Base-by-base conservation (phyloP, 2,329 filamentous ascomycete genomes). In the Furcasterigmium furcatum region DNA sequence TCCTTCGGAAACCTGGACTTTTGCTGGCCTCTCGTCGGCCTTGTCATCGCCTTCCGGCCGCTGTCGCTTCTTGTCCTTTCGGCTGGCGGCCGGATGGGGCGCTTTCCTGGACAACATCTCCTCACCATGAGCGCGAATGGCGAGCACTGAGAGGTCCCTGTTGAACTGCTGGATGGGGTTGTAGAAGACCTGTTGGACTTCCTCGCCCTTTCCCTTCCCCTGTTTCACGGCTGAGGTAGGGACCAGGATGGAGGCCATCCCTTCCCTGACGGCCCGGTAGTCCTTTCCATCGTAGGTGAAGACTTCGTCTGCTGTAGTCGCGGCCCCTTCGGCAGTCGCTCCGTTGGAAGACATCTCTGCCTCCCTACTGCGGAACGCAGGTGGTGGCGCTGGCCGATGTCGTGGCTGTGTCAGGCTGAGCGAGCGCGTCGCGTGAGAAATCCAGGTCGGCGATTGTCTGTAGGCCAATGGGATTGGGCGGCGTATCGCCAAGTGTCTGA, bases 161-260 rank as follows among this genome's bases (percentile, higher is more conserved):
- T 99, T 99, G 75, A 97, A 99, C 63, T 99, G 94, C 63, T 99
- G 94, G 45, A 99, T 96, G 0, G 94, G 92, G 58, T 99, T 99
- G 77, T 99, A 99, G 62, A 99, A 99, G 46, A 99, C 95, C 57
- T 92, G 87, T 55, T 84, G 79, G 32, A 82, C 74, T 55, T 82
- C 76, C 43, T 84, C 78, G 48, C 77, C 71, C 57, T 81, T 78
- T 46, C 73, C 66, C 7, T 63, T 62, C 46, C 67, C 63, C 56
- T 65, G 71, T 53, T 55, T 56, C 13, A 54, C 50, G 19, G 67
- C 63, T 7, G 67, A 66, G 38, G 72, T 68, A 9, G 75, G 79
- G 16, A 78, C 74, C 36, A 80, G 61, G 38, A 83, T 82, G 25
- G 71, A 73, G n/a, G 75, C 79, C 40, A 76, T 72, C 1, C 79